These are phyloP conservation scores for Circinella minor DNA, from an alignment of 371 early-diverging fungal genomes.

Conservation along the genomic window DNA sequence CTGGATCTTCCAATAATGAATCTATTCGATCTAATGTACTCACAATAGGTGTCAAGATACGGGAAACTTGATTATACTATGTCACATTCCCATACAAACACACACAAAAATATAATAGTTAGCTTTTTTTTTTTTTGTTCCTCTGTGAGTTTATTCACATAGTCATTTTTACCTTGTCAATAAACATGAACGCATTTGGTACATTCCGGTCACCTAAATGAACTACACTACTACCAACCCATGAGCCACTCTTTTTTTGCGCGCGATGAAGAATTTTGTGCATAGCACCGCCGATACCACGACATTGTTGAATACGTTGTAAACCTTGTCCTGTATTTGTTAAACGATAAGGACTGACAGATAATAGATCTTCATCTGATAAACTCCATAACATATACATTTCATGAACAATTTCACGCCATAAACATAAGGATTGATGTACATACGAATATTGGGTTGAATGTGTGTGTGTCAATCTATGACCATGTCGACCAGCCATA, in stretches of 20 bases:
- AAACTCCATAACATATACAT: slow-evolving; percentile 96
- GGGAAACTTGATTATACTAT: slow-evolving; percentile 93
- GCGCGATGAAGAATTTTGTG: slow-evolving; percentile 88
- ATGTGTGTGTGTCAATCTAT: slow-evolving; percentile 92
- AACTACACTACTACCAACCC: slow-evolving; percentile 95
- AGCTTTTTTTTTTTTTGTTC: neutral
- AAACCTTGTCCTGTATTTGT: slow-evolving; percentile 97
- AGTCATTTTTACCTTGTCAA: slow-evolving; percentile 73
- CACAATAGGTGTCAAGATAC: slow-evolving; percentile 90
- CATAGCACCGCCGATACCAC: slow-evolving; percentile 79
- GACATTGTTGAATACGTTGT: slow-evolving; percentile 86
- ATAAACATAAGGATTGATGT: slow-evolving; percentile 88
- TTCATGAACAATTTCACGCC: slow-evolving; percentile 95
- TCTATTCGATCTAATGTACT: slow-evolving; percentile 78
- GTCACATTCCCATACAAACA: neutral
- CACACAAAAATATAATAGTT: neutral
- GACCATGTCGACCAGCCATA: slow-evolving; percentile 79
- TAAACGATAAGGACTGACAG: slow-evolving; percentile 80
- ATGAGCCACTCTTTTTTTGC: slow-evolving; percentile 81
- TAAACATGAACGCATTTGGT: slow-evolving; percentile 94
- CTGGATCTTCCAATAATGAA: slow-evolving; percentile 50
- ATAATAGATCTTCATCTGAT: slow-evolving; percentile 88
- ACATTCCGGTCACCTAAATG: slow-evolving; percentile 95
- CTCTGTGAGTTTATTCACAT: neutral
- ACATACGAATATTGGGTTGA: slow-evolving; percentile 92